These are phyloP conservation scores for Colletotrichum phormii DNA, from an alignment of 2,329 filamentous ascomycete genomes.

Conservation along the genomic window DNA sequence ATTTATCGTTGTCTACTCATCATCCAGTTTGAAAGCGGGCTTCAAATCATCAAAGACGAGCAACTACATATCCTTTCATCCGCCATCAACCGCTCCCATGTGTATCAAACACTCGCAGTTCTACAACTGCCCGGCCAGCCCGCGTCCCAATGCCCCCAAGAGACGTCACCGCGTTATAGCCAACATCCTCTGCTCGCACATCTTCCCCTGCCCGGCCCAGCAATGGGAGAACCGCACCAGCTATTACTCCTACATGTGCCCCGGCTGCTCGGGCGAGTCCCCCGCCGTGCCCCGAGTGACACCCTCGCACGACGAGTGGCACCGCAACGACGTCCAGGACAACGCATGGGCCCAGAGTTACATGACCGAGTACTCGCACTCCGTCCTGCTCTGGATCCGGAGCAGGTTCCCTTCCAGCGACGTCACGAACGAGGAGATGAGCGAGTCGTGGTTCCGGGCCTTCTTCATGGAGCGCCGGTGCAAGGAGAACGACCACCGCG, in stretches of 20 bases:
- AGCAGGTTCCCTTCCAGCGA: neutral
- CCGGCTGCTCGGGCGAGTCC: constrained; percentile 33
- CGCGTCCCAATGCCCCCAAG: neutral
- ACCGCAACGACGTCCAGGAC: constrained; percentile 17
- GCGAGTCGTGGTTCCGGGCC: constrained; percentile 12
- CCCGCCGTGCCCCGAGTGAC: constrained; percentile 21
- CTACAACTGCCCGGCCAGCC: constrained; percentile 22
- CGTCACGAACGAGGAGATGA: neutral
- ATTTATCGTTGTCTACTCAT: neutral
- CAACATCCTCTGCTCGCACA: constrained; percentile 34
- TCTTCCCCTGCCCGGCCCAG: constrained; percentile 16
- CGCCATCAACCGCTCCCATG: neutral
- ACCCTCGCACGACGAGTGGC: constrained; percentile 21
- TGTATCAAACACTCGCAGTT: constrained; percentile 28
- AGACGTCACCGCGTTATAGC: constrained; percentile 16
- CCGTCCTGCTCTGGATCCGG: constrained; percentile 16
- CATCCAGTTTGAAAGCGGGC: neutral
- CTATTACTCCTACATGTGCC: constrained; percentile 27
- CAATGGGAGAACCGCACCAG: constrained; percentile 31
- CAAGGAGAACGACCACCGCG: constrained; percentile 31
- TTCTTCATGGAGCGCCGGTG: constrained; percentile 32
- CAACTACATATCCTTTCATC: neutral
- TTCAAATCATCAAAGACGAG: neutral
- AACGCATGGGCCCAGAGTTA: constrained; percentile 24
- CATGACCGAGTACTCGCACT: constrained; percentile 9